Percentiles rank a stretch among this genome's conserved stretches.
Conservation (phyloP, 192 early-diverging fungal species). For the Backusella circina region DNA sequence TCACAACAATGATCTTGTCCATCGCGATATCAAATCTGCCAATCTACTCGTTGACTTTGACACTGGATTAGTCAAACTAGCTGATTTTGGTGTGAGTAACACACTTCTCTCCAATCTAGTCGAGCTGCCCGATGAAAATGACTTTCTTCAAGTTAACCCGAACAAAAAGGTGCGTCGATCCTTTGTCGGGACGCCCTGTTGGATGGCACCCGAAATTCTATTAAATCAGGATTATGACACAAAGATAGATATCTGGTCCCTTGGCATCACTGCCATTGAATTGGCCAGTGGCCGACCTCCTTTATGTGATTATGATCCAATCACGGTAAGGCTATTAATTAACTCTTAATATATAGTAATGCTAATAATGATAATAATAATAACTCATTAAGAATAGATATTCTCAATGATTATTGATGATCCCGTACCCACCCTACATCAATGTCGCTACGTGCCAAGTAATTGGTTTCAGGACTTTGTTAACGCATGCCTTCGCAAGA, state of each 20-base stretch:
- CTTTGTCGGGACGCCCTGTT: conserved; percentile 66
- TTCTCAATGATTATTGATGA: conserved; percentile 16
- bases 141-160: background rate
- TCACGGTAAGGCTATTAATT: conserved; percentile 14
- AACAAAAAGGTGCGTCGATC: conserved; percentile 38
- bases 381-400: conserved; percentile 13
- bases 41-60: conserved; percentile 58
- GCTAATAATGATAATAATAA: too few relatives aligned
- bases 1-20: conserved; percentile 60
- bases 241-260: conserved; percentile 46
- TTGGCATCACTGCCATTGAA: conserved; percentile 43
- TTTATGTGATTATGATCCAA: conserved; percentile 32
- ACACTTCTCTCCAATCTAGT: conserved; percentile 4
- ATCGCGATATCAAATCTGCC: conserved; percentile 69
- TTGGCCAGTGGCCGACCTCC: conserved; percentile 34
- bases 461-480: conserved; percentile 19
- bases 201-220: conserved; percentile 49
- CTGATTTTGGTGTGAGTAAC: conserved; percentile 51
- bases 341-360: background rate
- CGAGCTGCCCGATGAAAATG: background rate
- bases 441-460: background rate
- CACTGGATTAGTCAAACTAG: conserved; percentile 57
- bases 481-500: conserved; percentile 13
- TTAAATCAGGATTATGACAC: conserved; percentile 32
- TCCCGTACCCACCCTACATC: conserved; percentile 8